A percentile compares a stretch with the other conserved stretches of the same genome.
Conservation (phyloP, 805 yeast genomes). For the Candida ascalaphidarum region DNA sequence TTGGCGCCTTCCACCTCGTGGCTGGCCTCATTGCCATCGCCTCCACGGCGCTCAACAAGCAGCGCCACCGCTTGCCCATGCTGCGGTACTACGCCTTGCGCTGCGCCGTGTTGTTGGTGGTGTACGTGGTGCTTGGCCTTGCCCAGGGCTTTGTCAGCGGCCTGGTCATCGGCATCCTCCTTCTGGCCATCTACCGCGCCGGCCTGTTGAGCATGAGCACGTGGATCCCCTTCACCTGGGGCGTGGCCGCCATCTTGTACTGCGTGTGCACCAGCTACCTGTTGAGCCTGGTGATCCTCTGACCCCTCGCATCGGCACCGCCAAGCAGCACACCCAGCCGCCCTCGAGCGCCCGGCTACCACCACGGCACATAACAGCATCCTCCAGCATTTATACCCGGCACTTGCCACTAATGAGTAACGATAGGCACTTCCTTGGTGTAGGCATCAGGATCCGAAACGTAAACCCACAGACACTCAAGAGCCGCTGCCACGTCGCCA, state of each 20-base stretch:
- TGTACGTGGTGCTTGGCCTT: constrained; percentile 48
- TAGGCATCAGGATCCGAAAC: too few species aligned
- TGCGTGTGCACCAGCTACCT: constrained; percentile 63
- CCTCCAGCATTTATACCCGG: too few species aligned
- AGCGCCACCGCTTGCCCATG: not conserved
- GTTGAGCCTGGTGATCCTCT: constrained; percentile 23
- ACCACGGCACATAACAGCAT: too few species aligned
- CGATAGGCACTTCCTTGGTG: too few species aligned
- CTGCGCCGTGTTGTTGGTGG: constrained; percentile 32
- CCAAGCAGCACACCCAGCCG: too few species aligned
- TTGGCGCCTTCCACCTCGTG: constrained; percentile 49
- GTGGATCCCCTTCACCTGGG: constrained; percentile 91
- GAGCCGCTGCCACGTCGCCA: too few species aligned
- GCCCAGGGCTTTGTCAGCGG: constrained; percentile 67
- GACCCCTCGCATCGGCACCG: too few species aligned
- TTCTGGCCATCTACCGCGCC: constrained; percentile 68
- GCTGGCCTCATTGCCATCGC: constrained; percentile 55
- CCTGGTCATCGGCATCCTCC: constrained; percentile 64
- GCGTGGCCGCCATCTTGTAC: constrained; percentile 55
- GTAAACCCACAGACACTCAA: too few species aligned
- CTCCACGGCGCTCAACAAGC: constrained; percentile 13
- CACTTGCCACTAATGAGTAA: too few species aligned
- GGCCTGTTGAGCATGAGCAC: constrained; percentile 86
- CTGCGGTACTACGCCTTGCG: constrained; percentile 3
- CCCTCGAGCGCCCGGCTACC: too few species aligned